Evolutionary conservation across 164 flowering plant genomes (phyloP), one percentile per base, ranked within the genome.

Genomic region (Chloranthus sessilifolius): DNA sequence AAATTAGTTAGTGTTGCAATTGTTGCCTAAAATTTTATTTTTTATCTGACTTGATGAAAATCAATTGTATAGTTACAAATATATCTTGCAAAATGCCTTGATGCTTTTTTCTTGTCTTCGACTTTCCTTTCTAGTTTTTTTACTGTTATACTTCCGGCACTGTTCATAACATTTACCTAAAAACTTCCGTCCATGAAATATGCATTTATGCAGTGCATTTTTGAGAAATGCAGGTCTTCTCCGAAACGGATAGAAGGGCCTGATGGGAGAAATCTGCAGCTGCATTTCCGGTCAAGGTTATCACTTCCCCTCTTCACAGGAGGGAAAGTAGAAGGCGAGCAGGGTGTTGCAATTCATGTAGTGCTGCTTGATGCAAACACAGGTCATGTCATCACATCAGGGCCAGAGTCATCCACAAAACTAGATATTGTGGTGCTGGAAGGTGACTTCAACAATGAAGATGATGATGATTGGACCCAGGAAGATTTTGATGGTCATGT

Each of bases 381-480:
- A 9, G 43, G 62, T 24, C 25, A 17, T 7, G 34, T 22, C 12
- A 55, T 80, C 20, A 34, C 59, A 11, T 39, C 47, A 30, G 80
- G 76, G 26, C 71, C 82, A 4, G 41, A 71, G 1, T 73, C 84
- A 41, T 74, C 78, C 0, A 1, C 66, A 8, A 76, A 68, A 65
- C 30, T 80, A 38, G 80, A 80, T 46, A 58, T 85, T 52, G 27
- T 76, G 37, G 92, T 87, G 17, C 86, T 88, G 39, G 86, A 84
- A 68, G 92, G 94, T 50, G 87, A 84, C 61, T 87, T 87, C 48
- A 82, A 79, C 52, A 74, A 72, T 61, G 89, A 87, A 64, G 78
- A 77, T 55, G 85, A 80, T 47, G 85, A 82, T 42, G 82, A 55
- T 22, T 88, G 96, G 96, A 65, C 74, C 3, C 70, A 74, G 50